phyloP scores from a whole-genome alignment of 495 filamentous ascomycete species.

The Hypoxylon intermedium region DNA sequence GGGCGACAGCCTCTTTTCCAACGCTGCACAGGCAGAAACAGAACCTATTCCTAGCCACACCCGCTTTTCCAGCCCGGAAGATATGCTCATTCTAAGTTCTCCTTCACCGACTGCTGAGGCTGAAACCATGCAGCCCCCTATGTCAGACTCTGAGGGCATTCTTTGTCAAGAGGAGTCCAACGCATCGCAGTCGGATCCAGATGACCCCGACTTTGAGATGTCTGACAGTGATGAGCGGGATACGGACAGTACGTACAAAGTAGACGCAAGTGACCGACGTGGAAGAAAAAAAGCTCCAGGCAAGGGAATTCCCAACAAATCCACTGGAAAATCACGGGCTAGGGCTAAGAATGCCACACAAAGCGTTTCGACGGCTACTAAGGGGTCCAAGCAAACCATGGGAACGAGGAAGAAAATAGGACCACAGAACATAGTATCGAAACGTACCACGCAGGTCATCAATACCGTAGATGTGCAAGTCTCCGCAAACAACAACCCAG shows the following conservation, averaged over 20 bases:
- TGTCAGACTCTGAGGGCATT: background rate
- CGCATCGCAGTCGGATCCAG: background rate
- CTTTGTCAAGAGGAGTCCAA: background rate
- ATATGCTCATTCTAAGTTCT: constrained; percentile 17
- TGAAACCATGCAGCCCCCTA: background rate
- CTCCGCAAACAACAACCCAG: background rate
- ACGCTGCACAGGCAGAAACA: constrained; percentile 29
- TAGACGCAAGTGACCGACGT: background rate
- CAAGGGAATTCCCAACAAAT: constrained; percentile 6
- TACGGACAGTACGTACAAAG: constrained; percentile 22
- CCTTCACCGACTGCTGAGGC: constrained; percentile 1
- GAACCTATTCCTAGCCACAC: constrained; percentile 27
- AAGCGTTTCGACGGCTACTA: background rate
- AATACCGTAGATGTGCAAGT: background rate
- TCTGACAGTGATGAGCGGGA: constrained; percentile 6
- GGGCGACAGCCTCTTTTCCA: constrained; percentile 17
- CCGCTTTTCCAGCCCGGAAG: constrained; percentile 1
- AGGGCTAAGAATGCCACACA: background rate
- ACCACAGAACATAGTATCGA: constrained; percentile 4
- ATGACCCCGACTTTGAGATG: constrained; percentile 15
- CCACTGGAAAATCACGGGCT: background rate
- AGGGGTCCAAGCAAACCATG: constrained; percentile 1
- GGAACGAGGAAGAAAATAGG: background rate
- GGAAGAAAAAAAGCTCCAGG: constrained; percentile 17
- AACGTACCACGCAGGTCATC: background rate